Conservation (phyloP, 306 rosid genomes). For the Cucurbita pepo region DNA sequence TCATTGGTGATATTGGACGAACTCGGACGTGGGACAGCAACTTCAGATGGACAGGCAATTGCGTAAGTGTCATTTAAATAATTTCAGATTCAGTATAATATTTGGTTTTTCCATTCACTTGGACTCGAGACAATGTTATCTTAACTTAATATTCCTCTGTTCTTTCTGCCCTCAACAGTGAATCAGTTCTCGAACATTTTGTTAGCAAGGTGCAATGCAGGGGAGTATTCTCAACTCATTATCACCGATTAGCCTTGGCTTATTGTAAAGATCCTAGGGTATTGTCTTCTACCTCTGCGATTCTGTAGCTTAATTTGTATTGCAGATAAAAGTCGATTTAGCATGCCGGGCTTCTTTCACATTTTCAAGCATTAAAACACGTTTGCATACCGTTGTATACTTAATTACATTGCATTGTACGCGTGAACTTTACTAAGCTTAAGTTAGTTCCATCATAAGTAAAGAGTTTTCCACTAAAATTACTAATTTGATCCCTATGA, state of each 20-base stretch:
- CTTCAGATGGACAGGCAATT: constrained; percentile 98
- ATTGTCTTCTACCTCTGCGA: constrained; percentile 1
- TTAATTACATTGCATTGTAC: not conserved
- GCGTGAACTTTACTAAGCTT: not conserved
- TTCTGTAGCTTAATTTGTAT: not conserved
- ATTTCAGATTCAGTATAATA: constrained; percentile 1
- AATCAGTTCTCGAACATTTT: constrained; percentile 77
- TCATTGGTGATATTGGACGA: constrained; percentile 85
- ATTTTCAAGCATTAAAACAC: not conserved
- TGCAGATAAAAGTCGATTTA: not conserved
- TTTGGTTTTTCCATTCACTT: constrained; percentile 6
- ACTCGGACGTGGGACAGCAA: constrained; percentile 98
- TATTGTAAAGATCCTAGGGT: constrained; percentile 56
- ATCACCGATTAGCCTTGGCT: constrained; percentile 66
- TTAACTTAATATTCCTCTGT: constrained; percentile 1
- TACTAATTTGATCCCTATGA: too few relatives aligned
- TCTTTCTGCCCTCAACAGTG: constrained; percentile 32
- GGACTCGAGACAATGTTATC: not conserved
- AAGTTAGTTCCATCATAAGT: not conserved
- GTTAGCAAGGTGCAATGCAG: constrained; percentile 65
- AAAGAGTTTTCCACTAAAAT: not conserved
- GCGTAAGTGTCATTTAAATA: constrained; percentile 41
- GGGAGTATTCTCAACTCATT: constrained; percentile 85
- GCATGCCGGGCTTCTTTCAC: not conserved
- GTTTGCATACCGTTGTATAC: not conserved